Evolutionary conservation across 129 eudicot genomes (phyloP).

Genomic region (Scalesia atractyloides): DNA sequence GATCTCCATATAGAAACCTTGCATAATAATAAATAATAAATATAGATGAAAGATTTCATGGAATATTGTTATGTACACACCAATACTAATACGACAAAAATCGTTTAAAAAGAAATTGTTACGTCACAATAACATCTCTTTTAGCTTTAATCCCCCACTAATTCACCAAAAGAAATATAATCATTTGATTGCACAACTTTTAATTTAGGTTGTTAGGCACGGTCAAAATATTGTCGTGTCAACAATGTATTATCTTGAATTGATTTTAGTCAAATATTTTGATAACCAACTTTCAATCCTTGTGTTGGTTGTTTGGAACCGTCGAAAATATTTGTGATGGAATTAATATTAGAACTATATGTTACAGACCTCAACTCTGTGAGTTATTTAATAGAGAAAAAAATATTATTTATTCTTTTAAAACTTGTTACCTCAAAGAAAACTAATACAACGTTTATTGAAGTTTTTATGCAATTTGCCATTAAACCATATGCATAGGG

Average conservation of each 20-base stretch:
- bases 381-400: no score
- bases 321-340: no score
- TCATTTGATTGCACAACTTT: not conserved
- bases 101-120: slow-evolving; percentile 1
- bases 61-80: not conserved
- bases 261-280: no score
- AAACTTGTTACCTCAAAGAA: no score
- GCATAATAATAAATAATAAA: not conserved
- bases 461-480: no score
- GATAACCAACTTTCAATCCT: no score
- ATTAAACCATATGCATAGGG: no score
- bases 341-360: no score
- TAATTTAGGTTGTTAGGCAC: not conserved
- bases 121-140: slow-evolving; percentile 1
- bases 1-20: slow-evolving; percentile 4
- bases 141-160: slow-evolving; percentile 8
- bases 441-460: no score
- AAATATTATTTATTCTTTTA: no score
- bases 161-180: slow-evolving; percentile 2
- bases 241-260: not conserved
- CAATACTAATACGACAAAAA: not conserved
- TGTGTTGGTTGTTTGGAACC: no score
- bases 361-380: no score
- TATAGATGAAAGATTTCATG: not conserved
- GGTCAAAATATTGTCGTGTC: not conserved